Percentiles rank a stretch among this genome's conserved stretches.
Conservation (phyloP, 2,329 filamentous ascomycete species). For the Claviceps sp. region DNA sequence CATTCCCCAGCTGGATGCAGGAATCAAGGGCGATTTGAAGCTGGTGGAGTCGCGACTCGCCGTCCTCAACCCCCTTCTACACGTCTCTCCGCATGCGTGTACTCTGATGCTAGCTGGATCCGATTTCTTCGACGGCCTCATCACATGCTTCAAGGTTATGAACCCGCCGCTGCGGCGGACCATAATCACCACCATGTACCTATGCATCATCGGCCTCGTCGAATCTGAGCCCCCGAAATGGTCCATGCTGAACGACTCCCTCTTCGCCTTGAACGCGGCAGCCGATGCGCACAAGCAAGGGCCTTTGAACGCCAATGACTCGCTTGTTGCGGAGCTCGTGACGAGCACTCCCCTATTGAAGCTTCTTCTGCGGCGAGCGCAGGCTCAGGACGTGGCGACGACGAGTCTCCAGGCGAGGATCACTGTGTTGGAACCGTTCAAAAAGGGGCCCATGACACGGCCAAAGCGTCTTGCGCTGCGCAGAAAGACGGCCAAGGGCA, state of each 20-base stretch:
- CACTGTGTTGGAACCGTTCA: slow-evolving; percentile 44
- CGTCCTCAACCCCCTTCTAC: slow-evolving; percentile 49
- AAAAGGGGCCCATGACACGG: slow-evolving; percentile 38
- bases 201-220: slow-evolving; percentile 59
- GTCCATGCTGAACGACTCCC: slow-evolving; percentile 65
- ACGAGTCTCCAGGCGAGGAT: slow-evolving; percentile 47
- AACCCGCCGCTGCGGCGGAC: slow-evolving; percentile 50
- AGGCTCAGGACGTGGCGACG: slow-evolving; percentile 33
- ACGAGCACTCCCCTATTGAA: slow-evolving; percentile 65
- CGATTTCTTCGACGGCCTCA: slow-evolving; percentile 72
- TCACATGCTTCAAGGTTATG: slow-evolving; percentile 50
- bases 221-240: slow-evolving; percentile 54
- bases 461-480: slow-evolving; percentile 31
- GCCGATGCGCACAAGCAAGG: slow-evolving; percentile 50
- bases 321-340: slow-evolving; percentile 69
- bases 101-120: slow-evolving; percentile 66
- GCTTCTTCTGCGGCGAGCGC: slow-evolving; percentile 42
- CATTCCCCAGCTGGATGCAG: slow-evolving; percentile 48
- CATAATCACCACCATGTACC: slow-evolving; percentile 60
- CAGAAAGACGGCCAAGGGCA: slow-evolving; percentile 53
- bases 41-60: slow-evolving; percentile 41
- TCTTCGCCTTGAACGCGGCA: slow-evolving; percentile 65
- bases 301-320: slow-evolving; percentile 45
- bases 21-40: slow-evolving; percentile 40
- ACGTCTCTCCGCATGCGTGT: slow-evolving; percentile 42